Evolutionary conservation across 352 stramenopile species (phyloP).

Genomic region (Globisporangium takayamanum): DNA sequence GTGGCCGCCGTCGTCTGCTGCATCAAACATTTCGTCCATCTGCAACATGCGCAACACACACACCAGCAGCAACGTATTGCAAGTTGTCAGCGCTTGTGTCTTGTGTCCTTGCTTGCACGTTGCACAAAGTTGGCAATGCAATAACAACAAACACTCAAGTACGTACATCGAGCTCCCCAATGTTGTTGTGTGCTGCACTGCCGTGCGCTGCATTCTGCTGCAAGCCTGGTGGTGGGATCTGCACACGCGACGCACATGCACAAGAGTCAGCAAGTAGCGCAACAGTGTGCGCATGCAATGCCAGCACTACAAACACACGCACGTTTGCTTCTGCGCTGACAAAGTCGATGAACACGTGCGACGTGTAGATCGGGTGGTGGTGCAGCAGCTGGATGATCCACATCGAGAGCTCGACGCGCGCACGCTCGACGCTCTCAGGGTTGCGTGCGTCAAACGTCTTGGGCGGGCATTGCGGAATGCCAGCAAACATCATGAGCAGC

Average conservation of each 20-base stretch:
- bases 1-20: slow-evolving; percentile 49
- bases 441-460: slow-evolving; percentile 53
- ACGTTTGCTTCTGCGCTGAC: slow-evolving; percentile 75
- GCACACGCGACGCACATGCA: slow-evolving; percentile 3
- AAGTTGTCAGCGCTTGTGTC: background rate
- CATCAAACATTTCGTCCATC: slow-evolving; percentile 67
- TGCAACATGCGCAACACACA: slow-evolving; percentile 3
- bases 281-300: background rate
- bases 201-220: slow-evolving; percentile 24
- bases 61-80: background rate
- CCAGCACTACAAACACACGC: background rate
- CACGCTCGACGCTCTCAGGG: slow-evolving; percentile 65
- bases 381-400: slow-evolving; percentile 80
- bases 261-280: background rate
- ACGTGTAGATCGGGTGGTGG: slow-evolving; percentile 76
- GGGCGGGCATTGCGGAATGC: slow-evolving; percentile 52
- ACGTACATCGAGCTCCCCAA: slow-evolving; percentile 73
- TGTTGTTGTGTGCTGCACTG: slow-evolving; percentile 32
- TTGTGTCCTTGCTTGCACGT: background rate
- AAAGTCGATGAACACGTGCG: slow-evolving; percentile 80
- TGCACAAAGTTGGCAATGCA: background rate
- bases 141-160: background rate
- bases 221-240: slow-evolving; percentile 41
- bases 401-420: slow-evolving; percentile 63
- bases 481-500: slow-evolving; percentile 66